phyloP scores from a whole-genome alignment of 2,329 filamentous ascomycete species.

The Fusarium sambucinum region DNA sequence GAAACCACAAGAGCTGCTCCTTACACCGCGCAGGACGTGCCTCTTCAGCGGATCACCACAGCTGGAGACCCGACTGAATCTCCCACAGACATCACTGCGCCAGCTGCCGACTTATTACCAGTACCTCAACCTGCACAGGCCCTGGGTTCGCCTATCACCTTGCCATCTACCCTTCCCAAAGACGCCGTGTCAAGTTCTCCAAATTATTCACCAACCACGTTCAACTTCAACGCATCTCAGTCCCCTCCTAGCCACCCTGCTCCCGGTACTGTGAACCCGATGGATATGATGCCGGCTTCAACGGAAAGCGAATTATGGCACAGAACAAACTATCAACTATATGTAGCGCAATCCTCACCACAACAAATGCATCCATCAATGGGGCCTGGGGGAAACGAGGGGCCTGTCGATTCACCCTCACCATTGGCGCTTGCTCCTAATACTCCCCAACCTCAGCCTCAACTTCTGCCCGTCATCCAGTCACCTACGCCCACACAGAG shows the following conservation, averaged over 20 bases:
- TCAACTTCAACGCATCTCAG: slow-evolving; percentile 45
- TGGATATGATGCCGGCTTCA: slow-evolving; percentile 64
- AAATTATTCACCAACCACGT: slow-evolving; percentile 43
- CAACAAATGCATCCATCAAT: slow-evolving; percentile 29
- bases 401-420: slow-evolving; percentile 45
- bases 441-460: slow-evolving; percentile 33
- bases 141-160: slow-evolving; percentile 43
- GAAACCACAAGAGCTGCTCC: slow-evolving; percentile 23
- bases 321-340: slow-evolving; percentile 54
- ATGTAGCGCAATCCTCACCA: slow-evolving; percentile 47
- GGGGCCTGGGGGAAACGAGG: slow-evolving; percentile 28
- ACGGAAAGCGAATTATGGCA: slow-evolving; percentile 56
- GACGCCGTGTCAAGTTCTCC: slow-evolving; percentile 44
- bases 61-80: slow-evolving; percentile 47
- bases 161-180: slow-evolving; percentile 33
- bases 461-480: slow-evolving; percentile 46
- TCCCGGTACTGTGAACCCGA: slow-evolving; percentile 65
- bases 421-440: slow-evolving; percentile 44
- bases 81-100: slow-evolving; percentile 48
- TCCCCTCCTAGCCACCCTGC: slow-evolving; percentile 53
- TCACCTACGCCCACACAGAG: slow-evolving; percentile 46
- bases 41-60: slow-evolving; percentile 45
- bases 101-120: slow-evolving; percentile 30
- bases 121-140: slow-evolving; percentile 26
- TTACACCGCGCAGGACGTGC: slow-evolving; percentile 27